Evolutionary conservation across 1,284 basidiomycete species (phyloP).

Genomic region (Ustilago esculenta): DNA sequence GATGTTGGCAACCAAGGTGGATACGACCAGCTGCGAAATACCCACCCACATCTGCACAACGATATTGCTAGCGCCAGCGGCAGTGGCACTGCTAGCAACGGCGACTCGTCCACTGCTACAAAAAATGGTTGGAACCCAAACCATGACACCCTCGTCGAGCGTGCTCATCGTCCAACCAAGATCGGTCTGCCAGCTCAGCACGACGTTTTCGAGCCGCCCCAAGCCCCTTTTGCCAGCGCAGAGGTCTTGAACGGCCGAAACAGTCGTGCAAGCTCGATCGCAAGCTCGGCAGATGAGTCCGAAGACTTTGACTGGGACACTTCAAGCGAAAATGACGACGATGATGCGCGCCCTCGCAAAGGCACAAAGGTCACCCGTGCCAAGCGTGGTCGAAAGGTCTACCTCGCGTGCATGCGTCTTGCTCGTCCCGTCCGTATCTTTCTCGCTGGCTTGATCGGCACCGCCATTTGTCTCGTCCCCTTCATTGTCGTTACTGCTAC

Average conservation of each 20-base stretch:
- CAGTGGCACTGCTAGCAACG: slow-evolving; percentile 30
- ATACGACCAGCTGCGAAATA: slow-evolving; percentile 8
- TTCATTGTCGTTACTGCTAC: slow-evolving; percentile 60
- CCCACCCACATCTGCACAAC: background rate
- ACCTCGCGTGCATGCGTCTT: slow-evolving; percentile 54
- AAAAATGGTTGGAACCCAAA: slow-evolving; percentile 33
- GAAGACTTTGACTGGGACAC: slow-evolving; percentile 65
- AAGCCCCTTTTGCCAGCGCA: slow-evolving; percentile 36
- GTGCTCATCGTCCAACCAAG: slow-evolving; percentile 22
- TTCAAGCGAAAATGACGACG: slow-evolving; percentile 41
- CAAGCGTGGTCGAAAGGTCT: slow-evolving; percentile 53
- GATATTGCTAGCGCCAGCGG: slow-evolving; percentile 26
- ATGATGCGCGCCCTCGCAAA: slow-evolving; percentile 21
- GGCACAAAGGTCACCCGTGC: slow-evolving; percentile 42
- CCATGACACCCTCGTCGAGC: slow-evolving; percentile 42
- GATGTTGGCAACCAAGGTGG: slow-evolving; percentile 40
- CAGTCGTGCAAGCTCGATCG: slow-evolving; percentile 41
- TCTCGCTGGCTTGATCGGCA: slow-evolving; percentile 55
- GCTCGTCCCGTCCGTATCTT: slow-evolving; percentile 61
- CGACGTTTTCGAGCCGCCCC: slow-evolving; percentile 32
- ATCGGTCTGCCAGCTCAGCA: slow-evolving; percentile 22
- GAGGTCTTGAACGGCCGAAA: slow-evolving; percentile 16
- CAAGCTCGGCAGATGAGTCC: slow-evolving; percentile 56
- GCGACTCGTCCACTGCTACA: slow-evolving; percentile 24
- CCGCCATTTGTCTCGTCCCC: slow-evolving; percentile 54